A percentile compares a stretch with the other conserved stretches of the same genome.
Conservation (phyloP, 2,329 filamentous ascomycete species). For the Colletotrichum sojae region DNA sequence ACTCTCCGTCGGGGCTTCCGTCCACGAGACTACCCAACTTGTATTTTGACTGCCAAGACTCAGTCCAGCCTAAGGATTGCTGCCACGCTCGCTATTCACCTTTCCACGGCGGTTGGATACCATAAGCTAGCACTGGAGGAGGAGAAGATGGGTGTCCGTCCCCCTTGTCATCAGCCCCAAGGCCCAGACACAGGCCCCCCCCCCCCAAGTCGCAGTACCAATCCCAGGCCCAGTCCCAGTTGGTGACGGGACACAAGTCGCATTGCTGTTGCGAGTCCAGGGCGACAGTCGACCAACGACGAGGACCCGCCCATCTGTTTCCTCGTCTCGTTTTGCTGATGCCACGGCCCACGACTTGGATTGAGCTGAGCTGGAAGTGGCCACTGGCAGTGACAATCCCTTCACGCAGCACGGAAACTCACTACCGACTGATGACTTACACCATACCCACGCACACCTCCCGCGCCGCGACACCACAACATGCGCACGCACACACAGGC, state of each 20-base stretch:
- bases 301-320: conserved; percentile 34
- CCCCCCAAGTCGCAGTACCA: too few species aligned
- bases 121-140: not conserved
- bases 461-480: conserved; percentile 39
- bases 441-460: conserved; percentile 42
- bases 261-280: conserved; percentile 35
- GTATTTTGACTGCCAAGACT: conserved; percentile 10
- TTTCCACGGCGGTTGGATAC: conserved; percentile 30
- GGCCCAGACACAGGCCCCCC: not conserved
- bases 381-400: conserved; percentile 36
- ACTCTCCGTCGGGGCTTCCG: not conserved
- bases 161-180: conserved; percentile 4
- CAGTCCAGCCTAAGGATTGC: conserved; percentile 24
- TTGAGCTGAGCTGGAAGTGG: conserved; percentile 32
- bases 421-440: conserved; percentile 33
- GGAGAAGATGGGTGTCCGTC: not conserved
- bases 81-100: conserved; percentile 29
- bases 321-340: conserved; percentile 39
- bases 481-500: conserved; percentile 36
- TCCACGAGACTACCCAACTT: conserved; percentile 5
- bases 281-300: conserved; percentile 15
- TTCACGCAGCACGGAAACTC: conserved; percentile 19
- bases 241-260: conserved; percentile 32
- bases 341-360: conserved; percentile 28
- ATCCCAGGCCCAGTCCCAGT: conserved; percentile 10